A percentile compares a stretch with the other conserved stretches of the same genome.
These are phyloP conservation scores for Typha latifolia DNA, from an alignment of 176 grass and related monocot genomes.

Conservation along the genomic window DNA sequence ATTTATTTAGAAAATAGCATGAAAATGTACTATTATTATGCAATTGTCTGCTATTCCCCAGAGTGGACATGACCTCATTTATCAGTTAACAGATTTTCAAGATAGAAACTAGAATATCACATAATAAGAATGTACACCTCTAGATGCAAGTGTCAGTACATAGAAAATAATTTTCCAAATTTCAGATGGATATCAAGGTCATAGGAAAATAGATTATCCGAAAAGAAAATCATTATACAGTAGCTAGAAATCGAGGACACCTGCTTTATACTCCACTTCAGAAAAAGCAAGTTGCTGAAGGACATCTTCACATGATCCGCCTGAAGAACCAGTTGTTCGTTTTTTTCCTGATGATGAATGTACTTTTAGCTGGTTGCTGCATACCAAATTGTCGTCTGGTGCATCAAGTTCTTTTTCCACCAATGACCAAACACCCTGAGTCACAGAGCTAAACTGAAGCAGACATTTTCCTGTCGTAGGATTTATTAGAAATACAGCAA, in stretches of 20 bases:
- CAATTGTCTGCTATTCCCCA: no score
- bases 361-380: background rate
- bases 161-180: no score
- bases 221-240: background rate
- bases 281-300: slow-evolving; percentile 43
- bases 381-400: background rate
- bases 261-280: slow-evolving; percentile 45
- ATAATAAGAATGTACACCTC: no score
- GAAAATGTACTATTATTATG: no score
- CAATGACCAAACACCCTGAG: slow-evolving; percentile 44
- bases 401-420: slow-evolving; percentile 38
- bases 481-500: slow-evolving; percentile 49
- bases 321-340: background rate
- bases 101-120: no score
- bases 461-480: slow-evolving; percentile 35
- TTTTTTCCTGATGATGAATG: slow-evolving; percentile 2
- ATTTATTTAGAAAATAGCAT: no score
- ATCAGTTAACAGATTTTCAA: no score
- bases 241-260: slow-evolving; percentile 19
- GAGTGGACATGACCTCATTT: no score
- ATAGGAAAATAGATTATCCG: slow-evolving; percentile 2
- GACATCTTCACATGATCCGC: slow-evolving; percentile 1
- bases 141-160: no score
- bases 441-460: slow-evolving; percentile 30
- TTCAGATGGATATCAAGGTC: background rate